Base-by-base conservation (phyloP, 306 rosid species). In the Glycine tomentella region DNA sequence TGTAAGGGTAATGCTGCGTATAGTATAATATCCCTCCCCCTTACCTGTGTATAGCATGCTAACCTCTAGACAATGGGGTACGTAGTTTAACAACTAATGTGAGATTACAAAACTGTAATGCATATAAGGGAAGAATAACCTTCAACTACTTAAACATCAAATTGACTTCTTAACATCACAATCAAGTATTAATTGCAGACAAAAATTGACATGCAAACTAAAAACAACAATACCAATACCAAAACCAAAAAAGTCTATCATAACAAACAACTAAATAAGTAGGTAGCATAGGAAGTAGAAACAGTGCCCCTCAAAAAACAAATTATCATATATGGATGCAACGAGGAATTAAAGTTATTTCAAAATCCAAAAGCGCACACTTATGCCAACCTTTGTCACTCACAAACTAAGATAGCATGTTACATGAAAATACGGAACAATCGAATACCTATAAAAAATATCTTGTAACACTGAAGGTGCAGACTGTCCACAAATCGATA, bases 401-500 rank as follows among this genome's bases (percentile, higher is more conserved):
- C 67, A 63, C 13, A 38, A 45, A 76, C 53, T 16, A 79, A 61
- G n/a, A 70, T 65, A 74, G 45, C 7, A 56, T 56, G 40, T n/a
- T 62, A 20, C 36, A 55, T 33, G 68, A 79, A n/a, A 79, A 78
- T 45, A 83, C 80, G 84, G 20, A 80, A 84, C 92, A 11, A 63
- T 86, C 92, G 91, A 90, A 76, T 87, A 89, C 59, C 88, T 79
- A 63, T 91, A 93, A 80, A 95, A 84, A 31, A 84, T 84, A 49
- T 91, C 93, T 59, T 83, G 82, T 15, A 93, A 81, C 74, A 36
- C 62, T 17, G 88, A 86, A 40, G 98, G 99, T 57, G 73, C 84
- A 52, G 91, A 86, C 92, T 95, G 99, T 77, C 89, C 99, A 86
- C 99, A 93, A 71, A 86, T 91, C 44, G 83, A 86, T 74, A 95